Evolutionary conservation across 1,284 basidiomycete species (phyloP).

Genomic region (Rhodotorula sp.): DNA sequence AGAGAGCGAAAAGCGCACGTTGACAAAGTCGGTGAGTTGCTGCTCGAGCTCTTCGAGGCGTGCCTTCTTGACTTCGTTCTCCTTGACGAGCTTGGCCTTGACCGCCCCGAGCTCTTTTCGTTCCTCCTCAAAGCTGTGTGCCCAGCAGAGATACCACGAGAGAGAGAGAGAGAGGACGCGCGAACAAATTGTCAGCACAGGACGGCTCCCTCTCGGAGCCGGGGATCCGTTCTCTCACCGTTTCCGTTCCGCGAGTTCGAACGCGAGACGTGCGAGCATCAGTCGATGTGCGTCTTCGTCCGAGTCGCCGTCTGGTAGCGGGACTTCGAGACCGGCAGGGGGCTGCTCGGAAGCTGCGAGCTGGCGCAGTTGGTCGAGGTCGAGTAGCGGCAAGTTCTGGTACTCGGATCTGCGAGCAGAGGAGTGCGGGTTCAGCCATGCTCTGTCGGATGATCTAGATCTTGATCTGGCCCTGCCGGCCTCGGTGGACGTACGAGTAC

Average conservation of each 20-base stretch:
- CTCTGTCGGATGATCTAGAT: too few species aligned
- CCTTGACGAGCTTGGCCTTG: conserved; percentile 43
- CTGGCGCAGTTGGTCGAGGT: conserved; percentile 23
- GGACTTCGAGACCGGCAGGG: conserved; percentile 10
- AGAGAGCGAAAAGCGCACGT: conserved; percentile 18
- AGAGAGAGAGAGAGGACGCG: background rate
- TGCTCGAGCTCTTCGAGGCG: conserved; percentile 42
- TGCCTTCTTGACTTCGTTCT: conserved; percentile 43
- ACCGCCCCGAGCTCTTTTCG: conserved; percentile 37
- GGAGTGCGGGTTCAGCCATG: too few species aligned
- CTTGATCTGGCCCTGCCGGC: too few species aligned
- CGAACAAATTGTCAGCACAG: background rate
- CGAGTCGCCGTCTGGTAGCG: conserved; percentile 16
- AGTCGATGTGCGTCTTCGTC: conserved; percentile 36
- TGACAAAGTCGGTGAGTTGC: conserved; percentile 42
- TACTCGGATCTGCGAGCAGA: conserved; percentile 39
- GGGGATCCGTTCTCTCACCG: conserved; percentile 31
- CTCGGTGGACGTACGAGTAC: conserved; percentile 38
- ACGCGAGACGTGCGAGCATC: conserved; percentile 40
- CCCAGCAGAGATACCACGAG: background rate
- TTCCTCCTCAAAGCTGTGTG: conserved; percentile 40
- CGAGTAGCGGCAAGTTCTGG: conserved; percentile 37
- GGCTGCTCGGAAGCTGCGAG: conserved; percentile 14
- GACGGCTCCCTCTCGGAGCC: background rate
- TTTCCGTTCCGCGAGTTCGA: conserved; percentile 40